A percentile compares a stretch with the other conserved stretches of the same genome.
phyloP scores from a whole-genome alignment of 352 stramenopile species.

The Pythium diclinum region DNA sequence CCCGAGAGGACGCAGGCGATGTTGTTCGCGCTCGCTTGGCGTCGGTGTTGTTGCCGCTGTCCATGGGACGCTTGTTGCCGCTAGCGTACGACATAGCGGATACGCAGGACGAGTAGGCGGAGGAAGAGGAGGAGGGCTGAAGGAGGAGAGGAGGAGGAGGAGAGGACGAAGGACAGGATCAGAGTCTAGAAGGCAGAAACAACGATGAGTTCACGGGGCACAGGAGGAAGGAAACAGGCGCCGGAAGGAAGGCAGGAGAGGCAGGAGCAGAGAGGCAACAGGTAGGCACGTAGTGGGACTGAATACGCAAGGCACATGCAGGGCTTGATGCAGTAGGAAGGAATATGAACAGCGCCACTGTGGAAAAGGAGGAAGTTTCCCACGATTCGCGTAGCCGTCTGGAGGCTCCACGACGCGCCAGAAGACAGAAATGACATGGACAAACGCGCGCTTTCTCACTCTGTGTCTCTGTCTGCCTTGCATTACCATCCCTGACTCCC shows the following conservation, averaged over 20 bases:
- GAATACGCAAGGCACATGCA: background rate
- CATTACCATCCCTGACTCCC: slow-evolving; percentile 19
- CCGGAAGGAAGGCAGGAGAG: background rate
- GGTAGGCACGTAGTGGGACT: background rate
- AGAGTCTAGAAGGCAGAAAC: background rate
- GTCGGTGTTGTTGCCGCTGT: slow-evolving; percentile 3
- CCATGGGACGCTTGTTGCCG: slow-evolving; percentile 13
- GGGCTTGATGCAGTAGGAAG: background rate
- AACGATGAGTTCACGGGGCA: background rate
- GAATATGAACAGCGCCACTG: slow-evolving; percentile 3
- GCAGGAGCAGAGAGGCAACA: background rate
- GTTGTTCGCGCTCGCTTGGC: slow-evolving; percentile 22
- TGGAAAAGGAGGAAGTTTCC: background rate
- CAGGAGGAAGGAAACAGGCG: background rate
- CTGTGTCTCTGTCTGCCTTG: slow-evolving; percentile 7
- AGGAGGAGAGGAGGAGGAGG: background rate
- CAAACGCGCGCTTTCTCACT: slow-evolving; percentile 5
- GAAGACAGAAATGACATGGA: slow-evolving; percentile 1
- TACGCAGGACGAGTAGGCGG: background rate
- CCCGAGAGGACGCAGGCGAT: slow-evolving; percentile 6
- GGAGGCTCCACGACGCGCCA: background rate
- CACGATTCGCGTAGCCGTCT: background rate
- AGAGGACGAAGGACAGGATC: background rate
- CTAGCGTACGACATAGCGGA: slow-evolving; percentile 12
- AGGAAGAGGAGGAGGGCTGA: background rate